Percentiles rank a stretch among this genome's conserved stretches.
These are phyloP conservation scores for Centella asiatica DNA, from an alignment of 129 eudicot species.

Conservation along the genomic window DNA sequence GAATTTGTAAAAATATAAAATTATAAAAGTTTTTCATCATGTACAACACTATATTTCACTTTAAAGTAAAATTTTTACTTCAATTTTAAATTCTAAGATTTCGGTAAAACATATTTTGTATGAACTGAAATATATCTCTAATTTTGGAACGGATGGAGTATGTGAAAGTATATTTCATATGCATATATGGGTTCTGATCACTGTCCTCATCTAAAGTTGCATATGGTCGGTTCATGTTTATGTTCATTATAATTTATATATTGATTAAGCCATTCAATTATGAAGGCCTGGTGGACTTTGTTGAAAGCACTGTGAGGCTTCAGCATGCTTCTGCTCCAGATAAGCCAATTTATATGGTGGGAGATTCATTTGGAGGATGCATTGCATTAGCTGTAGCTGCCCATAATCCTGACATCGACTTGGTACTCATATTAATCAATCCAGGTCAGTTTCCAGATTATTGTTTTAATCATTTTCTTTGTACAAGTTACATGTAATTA, in stretches of 20 bases:
- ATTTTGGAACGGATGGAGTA: too few relatives aligned
- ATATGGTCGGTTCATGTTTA: background rate
- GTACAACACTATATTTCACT: too few relatives aligned
- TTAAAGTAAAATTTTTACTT: too few relatives aligned
- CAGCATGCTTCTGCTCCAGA: conserved; percentile 39
- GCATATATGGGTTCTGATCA: too few relatives aligned
- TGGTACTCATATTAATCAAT: conserved; percentile 45
- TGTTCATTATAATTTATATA: background rate
- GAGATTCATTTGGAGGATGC: conserved; percentile 56
- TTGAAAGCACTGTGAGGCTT: conserved; percentile 33
- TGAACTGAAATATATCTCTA: too few relatives aligned
- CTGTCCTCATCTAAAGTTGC: background rate
- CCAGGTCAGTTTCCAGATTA: conserved; percentile 26
- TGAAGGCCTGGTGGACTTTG: conserved; percentile 38
- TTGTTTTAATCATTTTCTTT: background rate
- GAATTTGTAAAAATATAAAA: too few relatives aligned
- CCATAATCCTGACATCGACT: conserved; percentile 45
- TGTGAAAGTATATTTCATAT: too few relatives aligned
- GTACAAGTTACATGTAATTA: background rate
- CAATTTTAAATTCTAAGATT: too few relatives aligned
- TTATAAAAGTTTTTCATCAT: too few relatives aligned
- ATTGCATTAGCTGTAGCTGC: conserved; percentile 60
- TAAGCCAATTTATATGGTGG: conserved; percentile 53
- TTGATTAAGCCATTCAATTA: background rate
- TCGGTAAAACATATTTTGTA: too few relatives aligned